Base-by-base conservation (phyloP, 805 yeast species). In the Cyberlindnera mrakii region DNA sequence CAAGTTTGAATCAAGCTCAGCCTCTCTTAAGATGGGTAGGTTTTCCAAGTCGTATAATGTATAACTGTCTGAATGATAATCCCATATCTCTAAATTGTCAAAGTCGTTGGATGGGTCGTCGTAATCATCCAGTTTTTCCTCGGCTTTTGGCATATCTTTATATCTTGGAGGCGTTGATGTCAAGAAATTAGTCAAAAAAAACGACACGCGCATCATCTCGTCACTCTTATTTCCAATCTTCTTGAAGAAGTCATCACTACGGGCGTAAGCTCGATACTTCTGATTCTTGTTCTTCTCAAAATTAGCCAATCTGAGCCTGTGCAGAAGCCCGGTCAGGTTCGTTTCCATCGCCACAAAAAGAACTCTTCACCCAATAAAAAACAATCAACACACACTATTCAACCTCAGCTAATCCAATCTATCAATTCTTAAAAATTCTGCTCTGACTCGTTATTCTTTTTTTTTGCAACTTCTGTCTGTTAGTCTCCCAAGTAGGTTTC, bases 1-100 rank as follows among this genome's bases (percentile, higher is more conserved):
- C 18, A 43, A 37, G 20, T 51, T 43, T 16, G 43, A 38, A 37
- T 52, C 52, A 20, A 52, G 42, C 17, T 49, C 53, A 1, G 53
- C 40, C 17, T 52, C 57, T 11, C 39, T 32, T 3, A 37, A 35
- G 6, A 45, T 39, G 14, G 53, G 50, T 1, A 52, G 41, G 13
- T 45, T 38, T 11, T 46, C 47, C 10, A 52, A 35, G 1, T 42
- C 41, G 17, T 37, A 40, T 4, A 52, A 20, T 4, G 42, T 31
- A 25, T 46, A 52, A 23, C 41, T 38, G 7, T 37, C 42, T 10
- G 38, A 35, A n/a, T 40, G 30, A 37, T 41, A 16, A 15, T 17
- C 39, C 39, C 39, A 37, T 7, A 33, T 17, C 27, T 30, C 17
- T 11, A 23, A 17, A 7, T 15, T 11, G 18, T 17, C 39, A 29